Base-by-base conservation (phyloP, 495 filamentous ascomycete species). In the Podospora sp. region DNA sequence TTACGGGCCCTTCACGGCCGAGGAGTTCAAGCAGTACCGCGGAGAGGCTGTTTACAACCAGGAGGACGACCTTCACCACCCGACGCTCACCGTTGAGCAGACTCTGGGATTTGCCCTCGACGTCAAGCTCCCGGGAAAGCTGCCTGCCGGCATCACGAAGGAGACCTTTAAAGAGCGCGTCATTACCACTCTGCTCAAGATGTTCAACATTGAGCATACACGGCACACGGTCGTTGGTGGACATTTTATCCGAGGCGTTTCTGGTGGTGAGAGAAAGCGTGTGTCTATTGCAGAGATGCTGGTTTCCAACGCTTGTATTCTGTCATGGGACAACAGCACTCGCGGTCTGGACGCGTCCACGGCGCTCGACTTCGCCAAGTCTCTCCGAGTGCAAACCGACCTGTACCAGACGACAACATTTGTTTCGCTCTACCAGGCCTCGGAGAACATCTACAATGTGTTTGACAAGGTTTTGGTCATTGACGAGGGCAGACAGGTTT, bases 401-500 rank as follows among this genome's bases (percentile, higher is more conserved):
- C 84, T 94, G 59, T 92, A 92, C 83, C 85, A 91, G 71, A 91
- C 86, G 0, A 90, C 88, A 26, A 93, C 91, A 0, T 92, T 93
- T 59, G 91, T 92, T 5, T 91, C 90, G 0, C 80, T 94, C 1
- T 96, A 94, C 70, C 92, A 96, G 71, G 92, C 92, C 0, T 89
- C 87, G 3, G 91, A 96, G 75, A 90, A 86, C 68, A 96, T 96
- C 60, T 96, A 94, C 78, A 84, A 83, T 27, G 87, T 89, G 56
- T 97, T 97, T 69, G 93, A 97, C 79, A 96, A 95, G 71, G 91
- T 95, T 6, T 76, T 94, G 27, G 89, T 96, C 20, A 91, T 97
- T 58, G 90, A 96, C 65, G 83, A 85, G 29, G 93, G 93, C 18
- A 85, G 82, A 16, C 85, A 94, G 73, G 89, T 95, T 2, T 96